Evolutionary conservation across 2,329 filamentous ascomycete species (phyloP), one percentile per base, ranked within the genome.

Genomic region (Aspergillus texensis): DNA sequence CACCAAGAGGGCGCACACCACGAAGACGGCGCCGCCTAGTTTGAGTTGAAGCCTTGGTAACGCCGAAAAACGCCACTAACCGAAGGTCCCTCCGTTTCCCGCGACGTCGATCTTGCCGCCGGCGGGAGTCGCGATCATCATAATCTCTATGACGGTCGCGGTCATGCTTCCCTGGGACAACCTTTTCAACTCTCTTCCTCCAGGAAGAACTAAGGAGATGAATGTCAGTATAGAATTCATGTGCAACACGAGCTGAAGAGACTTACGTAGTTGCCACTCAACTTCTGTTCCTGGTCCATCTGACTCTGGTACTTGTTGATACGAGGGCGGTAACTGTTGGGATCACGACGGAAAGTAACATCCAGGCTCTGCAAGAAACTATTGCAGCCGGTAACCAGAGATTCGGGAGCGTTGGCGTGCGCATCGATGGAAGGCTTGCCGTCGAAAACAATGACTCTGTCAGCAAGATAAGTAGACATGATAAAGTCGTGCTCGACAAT

Each of bases 401-500:
- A 96, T 82, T 99, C 93, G 41, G 96, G 95, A 57, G 85, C 84
- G 80, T 97, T 97, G 70, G 95, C 96, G 70, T 90, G 92, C 60
- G 95, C 88, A 71, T 96, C 85, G 71, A 96, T 86, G 75, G 94
- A 95, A 56, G 96, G 95, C 82, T 96, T 77, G 72, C 96, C 95
- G 76, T 98, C 95, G 75, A 99, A 99, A 75, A 99, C 95, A 75
- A 99, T 99, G 79, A 99, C 95, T 70, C 95, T 92, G 76, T 99
- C 96, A 53, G 95, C 88, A 54, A 91, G 85, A 75, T 91, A 91
- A 50, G 88, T 91, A 46, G 88, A 88, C 94, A 98, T 97, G 84
- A 98, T 97, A 84, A 99, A 98, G 86, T 99, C 95, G 91, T 99
- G 95, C 89, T 99, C 95, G 78, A 99, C 94, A 71, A 99, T 89